A percentile compares a stretch with the other conserved stretches of the same genome.
Conservation (phyloP, 2,329 filamentous ascomycete species). For the Calonectria montana region DNA sequence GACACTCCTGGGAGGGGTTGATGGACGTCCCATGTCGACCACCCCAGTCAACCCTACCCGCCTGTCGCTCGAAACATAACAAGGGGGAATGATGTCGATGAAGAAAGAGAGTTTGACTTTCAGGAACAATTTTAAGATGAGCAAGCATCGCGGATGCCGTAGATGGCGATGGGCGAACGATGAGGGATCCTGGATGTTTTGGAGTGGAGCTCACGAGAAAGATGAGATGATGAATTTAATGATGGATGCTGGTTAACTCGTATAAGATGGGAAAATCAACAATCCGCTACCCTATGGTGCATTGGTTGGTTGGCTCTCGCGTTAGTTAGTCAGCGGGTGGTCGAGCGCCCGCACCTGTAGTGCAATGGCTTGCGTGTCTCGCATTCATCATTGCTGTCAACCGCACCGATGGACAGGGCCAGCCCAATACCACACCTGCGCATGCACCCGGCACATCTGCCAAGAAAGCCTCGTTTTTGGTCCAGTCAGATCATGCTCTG, state of each 20-base stretch:
- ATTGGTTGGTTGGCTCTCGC: neutral
- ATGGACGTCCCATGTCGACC: constrained; percentile 5
- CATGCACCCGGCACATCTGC: neutral
- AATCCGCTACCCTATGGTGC: neutral
- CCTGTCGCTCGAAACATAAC: neutral
- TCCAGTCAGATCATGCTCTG: constrained; percentile 1
- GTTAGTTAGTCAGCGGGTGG: neutral
- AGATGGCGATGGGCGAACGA: neutral
- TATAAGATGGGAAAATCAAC: neutral
- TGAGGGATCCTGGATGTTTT: neutral
- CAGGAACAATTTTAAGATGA: constrained; percentile 10
- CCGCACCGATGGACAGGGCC: neutral
- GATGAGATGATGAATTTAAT: neutral
- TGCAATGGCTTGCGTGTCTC: neutral
- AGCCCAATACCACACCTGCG: neutral
- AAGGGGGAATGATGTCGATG: constrained; percentile 1
- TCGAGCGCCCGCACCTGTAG: neutral
- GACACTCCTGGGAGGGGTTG: constrained; percentile 4
- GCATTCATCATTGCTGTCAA: neutral
- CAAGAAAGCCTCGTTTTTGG: constrained; percentile 1
- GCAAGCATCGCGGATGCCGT: neutral
- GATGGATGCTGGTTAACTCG: neutral
- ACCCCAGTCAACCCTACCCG: neutral
- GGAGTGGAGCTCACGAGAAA: neutral
- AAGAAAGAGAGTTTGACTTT: constrained; percentile 7